Evolutionary conservation across 805 yeast species (phyloP), one percentile per base, ranked within the genome.

Genomic region (Pichia membranifaciens): DNA sequence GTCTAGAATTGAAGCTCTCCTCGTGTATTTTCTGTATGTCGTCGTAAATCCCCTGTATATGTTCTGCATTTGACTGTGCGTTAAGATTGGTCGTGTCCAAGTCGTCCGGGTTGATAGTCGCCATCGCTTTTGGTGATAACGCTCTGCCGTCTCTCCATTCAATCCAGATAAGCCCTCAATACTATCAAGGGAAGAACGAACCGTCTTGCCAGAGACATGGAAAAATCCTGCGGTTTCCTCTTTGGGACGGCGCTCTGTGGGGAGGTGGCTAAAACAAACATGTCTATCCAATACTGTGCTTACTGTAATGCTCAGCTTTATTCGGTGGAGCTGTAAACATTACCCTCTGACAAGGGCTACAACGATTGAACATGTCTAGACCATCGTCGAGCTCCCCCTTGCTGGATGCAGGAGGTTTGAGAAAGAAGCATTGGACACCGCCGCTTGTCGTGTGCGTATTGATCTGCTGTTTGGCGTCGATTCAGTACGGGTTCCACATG

Each of bases 401-500:
- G 5, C 23, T 46, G 15, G 38, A 28, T 7, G 22, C n/a, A 18
- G 45, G 20, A 33, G 13, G n/a, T n/a, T 15, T 15, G 20, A 17
- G 17, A 33, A 13, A 13, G 29, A 23, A n/a, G 7, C 37, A 32
- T 10, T 41, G 45, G 47, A 38, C 47, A 25, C n/a, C 21, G 15
- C 43, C 44, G 29, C 34, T 82, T 41, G 48, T 79, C 1, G 46
- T 65, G 9, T 65, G 80, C 2, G 76, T 78, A 1, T 59, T 73
- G 1, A 78, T 85, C 12, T 79, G 82, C 5, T 85, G 95, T 54
- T 59, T 88, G 21, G 89, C 90, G 2, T 79, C 95, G 2, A 70
- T 90, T 12, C 97, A 89, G 64, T 93, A 84, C 64, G 99, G 99
- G 1, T 88, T 86, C 63, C 98, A 93, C 62, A 82, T 91, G 84